Conservation (phyloP, 352 stramenopile species). For the Peronospora farinosa region DNA sequence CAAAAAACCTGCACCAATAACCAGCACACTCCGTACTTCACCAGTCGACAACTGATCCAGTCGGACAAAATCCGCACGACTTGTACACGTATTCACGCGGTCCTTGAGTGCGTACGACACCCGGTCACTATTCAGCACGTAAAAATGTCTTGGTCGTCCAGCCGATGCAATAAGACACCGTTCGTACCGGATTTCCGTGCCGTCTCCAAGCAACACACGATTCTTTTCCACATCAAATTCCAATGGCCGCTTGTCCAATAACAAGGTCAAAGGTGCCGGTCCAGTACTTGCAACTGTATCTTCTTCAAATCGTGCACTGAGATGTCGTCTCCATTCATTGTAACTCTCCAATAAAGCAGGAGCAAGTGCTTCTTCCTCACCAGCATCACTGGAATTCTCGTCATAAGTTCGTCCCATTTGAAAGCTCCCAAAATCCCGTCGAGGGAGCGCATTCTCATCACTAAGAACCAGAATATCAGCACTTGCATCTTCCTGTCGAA, state of each 20-base stretch:
- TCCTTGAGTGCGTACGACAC: slow-evolving; percentile 81
- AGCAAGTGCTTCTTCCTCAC: slow-evolving; percentile 24
- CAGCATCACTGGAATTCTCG: not conserved
- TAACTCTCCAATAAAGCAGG: slow-evolving; percentile 77
- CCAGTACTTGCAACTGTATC: slow-evolving; percentile 30
- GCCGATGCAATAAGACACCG: slow-evolving; percentile 85
- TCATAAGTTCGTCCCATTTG: not conserved
- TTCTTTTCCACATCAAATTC: slow-evolving; percentile 86
- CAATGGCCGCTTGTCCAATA: slow-evolving; percentile 69
- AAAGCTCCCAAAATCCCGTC: slow-evolving; percentile 37
- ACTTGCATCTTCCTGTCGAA: slow-evolving; percentile 65
- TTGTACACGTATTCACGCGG: slow-evolving; percentile 82
- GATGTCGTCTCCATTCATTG: slow-evolving; percentile 87
- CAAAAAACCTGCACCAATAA: slow-evolving; percentile 88
- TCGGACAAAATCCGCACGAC: slow-evolving; percentile 73
- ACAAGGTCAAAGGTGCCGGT: slow-evolving; percentile 51
- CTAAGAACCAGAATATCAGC: slow-evolving; percentile 88
- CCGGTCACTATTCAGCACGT: slow-evolving; percentile 82
- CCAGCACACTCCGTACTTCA: slow-evolving; percentile 55
- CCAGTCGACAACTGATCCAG: slow-evolving; percentile 51
- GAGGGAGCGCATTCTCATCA: slow-evolving; percentile 63
- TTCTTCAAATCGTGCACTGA: slow-evolving; percentile 73
- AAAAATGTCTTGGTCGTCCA: slow-evolving; percentile 78
- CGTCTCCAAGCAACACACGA: slow-evolving; percentile 70
- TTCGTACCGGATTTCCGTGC: slow-evolving; percentile 75